Evolutionary conservation across 2,329 filamentous ascomycete genomes (phyloP).

Genomic region (Colletotrichum nymphaeae): DNA sequence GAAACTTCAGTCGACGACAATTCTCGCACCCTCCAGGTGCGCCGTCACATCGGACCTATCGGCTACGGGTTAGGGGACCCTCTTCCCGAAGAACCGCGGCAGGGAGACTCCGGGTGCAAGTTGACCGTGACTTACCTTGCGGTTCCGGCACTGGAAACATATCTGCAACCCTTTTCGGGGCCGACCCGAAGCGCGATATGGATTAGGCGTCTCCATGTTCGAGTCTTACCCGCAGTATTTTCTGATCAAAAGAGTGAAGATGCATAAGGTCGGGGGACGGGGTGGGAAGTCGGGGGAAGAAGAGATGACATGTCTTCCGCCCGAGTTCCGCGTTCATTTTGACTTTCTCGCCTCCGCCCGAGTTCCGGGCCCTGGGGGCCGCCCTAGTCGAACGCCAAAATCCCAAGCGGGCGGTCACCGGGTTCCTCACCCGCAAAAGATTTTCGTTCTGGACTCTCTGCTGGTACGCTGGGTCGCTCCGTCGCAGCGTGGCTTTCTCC

Average conservation of each 20-base stretch:
- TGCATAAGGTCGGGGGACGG: constrained; percentile 18
- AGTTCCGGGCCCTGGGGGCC: constrained; percentile 10
- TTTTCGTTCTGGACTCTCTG: constrained; percentile 18
- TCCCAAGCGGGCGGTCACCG: not conserved
- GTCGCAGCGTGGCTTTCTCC: not conserved
- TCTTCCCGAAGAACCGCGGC: not conserved
- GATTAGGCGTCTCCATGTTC: constrained; percentile 18
- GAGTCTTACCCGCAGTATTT: constrained; percentile 3
- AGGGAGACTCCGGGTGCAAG: not conserved
- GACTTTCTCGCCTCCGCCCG: constrained; percentile 5
- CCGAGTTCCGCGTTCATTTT: constrained; percentile 23
- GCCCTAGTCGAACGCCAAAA: constrained; percentile 7
- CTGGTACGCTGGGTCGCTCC: not conserved
- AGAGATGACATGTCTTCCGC: constrained; percentile 1
- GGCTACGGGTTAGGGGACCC: constrained; percentile 8
- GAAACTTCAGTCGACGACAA: constrained; percentile 28
- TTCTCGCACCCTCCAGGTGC: constrained; percentile 26
- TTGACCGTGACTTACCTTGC: constrained; percentile 18
- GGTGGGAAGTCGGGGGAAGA: constrained; percentile 25
- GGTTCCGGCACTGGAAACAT: constrained; percentile 34
- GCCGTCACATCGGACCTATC: constrained; percentile 30
- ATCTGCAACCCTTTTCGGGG: constrained; percentile 32
- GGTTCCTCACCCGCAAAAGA: not conserved
- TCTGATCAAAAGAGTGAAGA: not conserved
- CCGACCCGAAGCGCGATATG: constrained; percentile 20